phyloP scores from a whole-genome alignment of 768 basidiomycete genomes.

The Austroboletus eburneus region DNA sequence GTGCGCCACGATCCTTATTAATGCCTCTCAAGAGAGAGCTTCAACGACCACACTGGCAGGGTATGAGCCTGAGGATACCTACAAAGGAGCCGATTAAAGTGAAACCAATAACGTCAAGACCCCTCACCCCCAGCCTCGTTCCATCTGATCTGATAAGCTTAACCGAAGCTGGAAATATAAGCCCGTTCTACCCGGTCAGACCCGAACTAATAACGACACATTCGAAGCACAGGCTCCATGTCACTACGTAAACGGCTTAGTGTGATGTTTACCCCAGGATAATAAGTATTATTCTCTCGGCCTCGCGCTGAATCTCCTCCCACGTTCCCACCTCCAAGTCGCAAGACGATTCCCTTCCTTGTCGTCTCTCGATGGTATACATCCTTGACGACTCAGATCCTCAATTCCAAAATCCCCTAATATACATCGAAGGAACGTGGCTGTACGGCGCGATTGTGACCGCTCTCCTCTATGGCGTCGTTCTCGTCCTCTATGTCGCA shows the following conservation, averaged over 20 bases:
- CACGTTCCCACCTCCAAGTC: constrained; percentile 3
- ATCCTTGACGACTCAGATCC: constrained; percentile 3
- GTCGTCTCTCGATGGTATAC: constrained; percentile 15
- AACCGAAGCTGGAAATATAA: too few relatives aligned
- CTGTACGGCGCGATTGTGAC: constrained; percentile 29
- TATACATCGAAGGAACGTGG: constrained; percentile 29
- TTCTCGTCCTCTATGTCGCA: constrained; percentile 23
- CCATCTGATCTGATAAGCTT: too few relatives aligned
- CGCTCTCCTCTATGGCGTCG: constrained; percentile 25
- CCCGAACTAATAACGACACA: too few relatives aligned
- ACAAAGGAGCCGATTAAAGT: too few relatives aligned
- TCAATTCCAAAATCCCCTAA: constrained; percentile 6
- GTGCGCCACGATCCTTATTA: too few relatives aligned
- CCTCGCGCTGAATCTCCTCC: neutral
- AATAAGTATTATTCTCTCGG: neutral
- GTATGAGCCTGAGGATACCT: too few relatives aligned
- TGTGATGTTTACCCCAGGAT: neutral
- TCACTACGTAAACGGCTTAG: constrained; percentile 3
- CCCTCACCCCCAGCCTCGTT: too few relatives aligned
- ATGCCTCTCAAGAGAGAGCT: too few relatives aligned
- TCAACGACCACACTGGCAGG: too few relatives aligned
- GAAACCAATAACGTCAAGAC: too few relatives aligned
- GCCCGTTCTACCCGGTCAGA: too few relatives aligned
- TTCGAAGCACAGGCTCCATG: neutral
- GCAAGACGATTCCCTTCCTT: neutral